Evolutionary conservation across 192 early-diverging fungal species (phyloP).

Genomic region (Backusella westeae): DNA sequence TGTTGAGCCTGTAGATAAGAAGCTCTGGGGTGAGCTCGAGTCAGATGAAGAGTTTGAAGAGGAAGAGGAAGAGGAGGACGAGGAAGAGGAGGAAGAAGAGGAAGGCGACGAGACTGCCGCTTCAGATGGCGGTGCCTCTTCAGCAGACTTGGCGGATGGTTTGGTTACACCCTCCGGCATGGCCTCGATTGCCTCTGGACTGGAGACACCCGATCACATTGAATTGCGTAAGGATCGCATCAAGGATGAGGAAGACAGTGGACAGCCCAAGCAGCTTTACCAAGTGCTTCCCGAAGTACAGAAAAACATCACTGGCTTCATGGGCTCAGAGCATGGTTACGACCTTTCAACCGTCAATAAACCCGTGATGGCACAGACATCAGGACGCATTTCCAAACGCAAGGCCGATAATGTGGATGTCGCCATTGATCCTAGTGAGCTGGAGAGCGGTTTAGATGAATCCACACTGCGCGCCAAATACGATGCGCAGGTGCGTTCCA

Average conservation of each 20-base stretch:
- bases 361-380: conserved; percentile 43
- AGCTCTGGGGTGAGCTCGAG: conserved; percentile 91
- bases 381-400: conserved; percentile 44
- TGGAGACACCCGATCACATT: conserved; percentile 83
- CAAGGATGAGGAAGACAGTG: conserved; percentile 38
- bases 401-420: conserved; percentile 76
- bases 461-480: conserved; percentile 76
- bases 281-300: conserved; percentile 83
- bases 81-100: conserved; percentile 70
- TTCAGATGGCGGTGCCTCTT: conserved; percentile 50
- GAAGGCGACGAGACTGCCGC: conserved; percentile 68
- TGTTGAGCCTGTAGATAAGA: conserved; percentile 67
- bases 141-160: conserved; percentile 54
- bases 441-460: conserved; percentile 73
- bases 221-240: conserved; percentile 82
- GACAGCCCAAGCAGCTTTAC: conserved; percentile 64
- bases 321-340: conserved; percentile 94
- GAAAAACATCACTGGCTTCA: conserved; percentile 72
- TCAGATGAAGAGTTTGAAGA: conserved; percentile 53
- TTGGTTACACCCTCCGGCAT: conserved; percentile 86
- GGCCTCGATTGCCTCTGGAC: conserved; percentile 65
- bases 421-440: conserved; percentile 86
- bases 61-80: conserved; percentile 34
- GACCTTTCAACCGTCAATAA: conserved; percentile 60
- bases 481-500: conserved; percentile 62